Conservation (phyloP, 768 basidiomycete genomes). For the Pisolithus tinctorius region DNA sequence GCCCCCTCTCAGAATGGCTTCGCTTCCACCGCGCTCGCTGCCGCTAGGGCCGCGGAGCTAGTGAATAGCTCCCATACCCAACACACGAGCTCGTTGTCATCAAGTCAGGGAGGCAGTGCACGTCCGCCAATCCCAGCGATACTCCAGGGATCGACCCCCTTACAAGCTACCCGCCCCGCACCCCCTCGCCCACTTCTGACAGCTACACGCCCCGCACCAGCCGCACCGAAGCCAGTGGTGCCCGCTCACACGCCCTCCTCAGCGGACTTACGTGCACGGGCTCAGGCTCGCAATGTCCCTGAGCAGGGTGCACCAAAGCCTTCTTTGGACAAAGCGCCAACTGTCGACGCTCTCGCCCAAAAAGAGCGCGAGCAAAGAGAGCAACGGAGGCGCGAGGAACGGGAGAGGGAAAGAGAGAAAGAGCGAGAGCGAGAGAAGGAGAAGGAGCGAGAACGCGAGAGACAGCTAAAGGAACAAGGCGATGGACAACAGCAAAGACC, state of each 20-base stretch:
- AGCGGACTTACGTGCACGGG: conserved; percentile 59
- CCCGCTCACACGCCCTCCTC: conserved; percentile 53
- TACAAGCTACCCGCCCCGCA: conserved; percentile 57
- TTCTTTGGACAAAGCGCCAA: conserved; percentile 31
- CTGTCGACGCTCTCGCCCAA: conserved; percentile 30
- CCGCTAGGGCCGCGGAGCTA: conserved; percentile 55
- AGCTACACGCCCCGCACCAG: conserved; percentile 47
- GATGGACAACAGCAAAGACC: conserved; percentile 29
- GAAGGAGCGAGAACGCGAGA: conserved; percentile 23
- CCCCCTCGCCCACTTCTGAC: conserved; percentile 62
- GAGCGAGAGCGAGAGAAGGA: conserved; percentile 33
- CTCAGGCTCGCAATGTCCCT: conserved; percentile 51
- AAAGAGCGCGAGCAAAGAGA: conserved; percentile 29
- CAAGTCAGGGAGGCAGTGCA: conserved; percentile 18
- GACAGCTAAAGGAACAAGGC: conserved; percentile 18
- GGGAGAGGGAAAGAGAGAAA: conserved; percentile 29
- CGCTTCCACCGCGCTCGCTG: conserved; percentile 39
- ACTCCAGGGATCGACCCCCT: conserved; percentile 27
- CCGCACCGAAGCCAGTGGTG: conserved; percentile 35
- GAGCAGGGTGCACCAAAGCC: conserved; percentile 26
- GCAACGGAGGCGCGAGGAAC: conserved; percentile 29
- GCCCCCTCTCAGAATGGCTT: conserved; percentile 30
- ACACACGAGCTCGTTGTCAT: conserved; percentile 35
- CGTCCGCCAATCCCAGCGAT: conserved; percentile 24
- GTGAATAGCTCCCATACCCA: conserved; percentile 47